A percentile compares a stretch with the other conserved stretches of the same genome.
phyloP scores from a whole-genome alignment of 2,329 filamentous ascomycete species.

The Ophiostoma sp. region DNA sequence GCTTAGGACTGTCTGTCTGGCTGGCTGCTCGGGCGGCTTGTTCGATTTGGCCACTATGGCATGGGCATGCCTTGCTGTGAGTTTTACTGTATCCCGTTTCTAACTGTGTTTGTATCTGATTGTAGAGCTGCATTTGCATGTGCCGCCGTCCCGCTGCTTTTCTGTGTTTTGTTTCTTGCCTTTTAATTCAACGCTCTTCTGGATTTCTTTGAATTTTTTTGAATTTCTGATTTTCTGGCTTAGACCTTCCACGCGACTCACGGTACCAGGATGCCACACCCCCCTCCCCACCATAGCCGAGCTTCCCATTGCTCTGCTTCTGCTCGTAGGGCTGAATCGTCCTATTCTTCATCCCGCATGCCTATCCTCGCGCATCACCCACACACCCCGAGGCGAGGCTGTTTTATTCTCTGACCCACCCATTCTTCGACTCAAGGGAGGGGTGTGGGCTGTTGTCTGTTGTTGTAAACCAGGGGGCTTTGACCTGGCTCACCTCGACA shows the following conservation, averaged over 20 bases:
- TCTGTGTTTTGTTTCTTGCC: not conserved
- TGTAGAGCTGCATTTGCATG: not conserved
- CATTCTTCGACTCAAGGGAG: not conserved
- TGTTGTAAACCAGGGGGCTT: not conserved
- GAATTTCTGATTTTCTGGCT: not conserved
- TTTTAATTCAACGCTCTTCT: not conserved
- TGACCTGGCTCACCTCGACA: not conserved
- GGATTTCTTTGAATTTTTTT: not conserved
- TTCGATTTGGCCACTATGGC: not conserved
- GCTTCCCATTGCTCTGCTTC: not conserved
- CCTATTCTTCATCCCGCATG: not conserved
- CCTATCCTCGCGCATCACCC: not conserved
- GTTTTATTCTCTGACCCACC: not conserved
- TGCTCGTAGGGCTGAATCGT: conserved; percentile 27
- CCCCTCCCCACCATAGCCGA: not conserved
- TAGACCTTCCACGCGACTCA: not conserved
- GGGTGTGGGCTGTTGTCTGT: not conserved
- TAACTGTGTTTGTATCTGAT: not conserved
- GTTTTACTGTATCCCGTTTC: not conserved
- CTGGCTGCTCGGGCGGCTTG: not conserved
- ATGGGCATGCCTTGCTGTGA: not conserved
- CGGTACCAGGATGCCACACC: not conserved
- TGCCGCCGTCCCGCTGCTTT: not conserved
- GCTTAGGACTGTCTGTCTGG: not conserved
- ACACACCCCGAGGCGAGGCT: not conserved